These are phyloP conservation scores for Kregervanrija fluxuum DNA, from an alignment of 805 yeast species.

Conservation along the genomic window DNA sequence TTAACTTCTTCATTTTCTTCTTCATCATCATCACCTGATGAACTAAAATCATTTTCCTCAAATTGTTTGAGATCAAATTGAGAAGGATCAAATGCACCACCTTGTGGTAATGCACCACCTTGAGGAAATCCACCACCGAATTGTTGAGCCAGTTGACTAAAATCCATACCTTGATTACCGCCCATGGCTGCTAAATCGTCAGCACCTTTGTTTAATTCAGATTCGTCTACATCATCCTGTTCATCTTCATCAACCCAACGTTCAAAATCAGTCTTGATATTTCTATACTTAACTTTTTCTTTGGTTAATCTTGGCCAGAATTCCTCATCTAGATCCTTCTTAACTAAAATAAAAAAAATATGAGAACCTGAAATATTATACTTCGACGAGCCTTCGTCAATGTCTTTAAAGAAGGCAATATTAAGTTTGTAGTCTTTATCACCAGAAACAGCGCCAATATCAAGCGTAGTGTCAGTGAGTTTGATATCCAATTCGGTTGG, in stretches of 20 bases:
- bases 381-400: constrained; percentile 58
- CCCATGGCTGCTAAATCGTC: not conserved
- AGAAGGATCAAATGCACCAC: constrained; percentile 5
- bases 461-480: constrained; percentile 48
- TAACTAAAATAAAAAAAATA: constrained; percentile 57
- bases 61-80: constrained; percentile 13
- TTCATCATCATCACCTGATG: constrained; percentile 24
- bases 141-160: constrained; percentile 22
- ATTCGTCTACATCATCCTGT: constrained; percentile 65
- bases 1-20: constrained; percentile 12
- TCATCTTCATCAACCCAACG: constrained; percentile 99
- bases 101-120: constrained; percentile 36
- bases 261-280: constrained; percentile 90
- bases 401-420: constrained; percentile 69
- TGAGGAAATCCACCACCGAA: constrained; percentile 40
- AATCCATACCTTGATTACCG: constrained; percentile 11
- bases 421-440: constrained; percentile 55
- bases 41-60: constrained; percentile 19
- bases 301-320: constrained; percentile 95
- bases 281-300: constrained; percentile 71
- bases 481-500: constrained; percentile 55
- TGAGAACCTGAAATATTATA: constrained; percentile 58
- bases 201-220: constrained; percentile 20
- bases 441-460: constrained; percentile 41
- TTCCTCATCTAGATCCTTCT: constrained; percentile 61